Evolutionary conservation across 768 basidiomycete genomes (phyloP).

Genomic region (Lyophyllum atratum): DNA sequence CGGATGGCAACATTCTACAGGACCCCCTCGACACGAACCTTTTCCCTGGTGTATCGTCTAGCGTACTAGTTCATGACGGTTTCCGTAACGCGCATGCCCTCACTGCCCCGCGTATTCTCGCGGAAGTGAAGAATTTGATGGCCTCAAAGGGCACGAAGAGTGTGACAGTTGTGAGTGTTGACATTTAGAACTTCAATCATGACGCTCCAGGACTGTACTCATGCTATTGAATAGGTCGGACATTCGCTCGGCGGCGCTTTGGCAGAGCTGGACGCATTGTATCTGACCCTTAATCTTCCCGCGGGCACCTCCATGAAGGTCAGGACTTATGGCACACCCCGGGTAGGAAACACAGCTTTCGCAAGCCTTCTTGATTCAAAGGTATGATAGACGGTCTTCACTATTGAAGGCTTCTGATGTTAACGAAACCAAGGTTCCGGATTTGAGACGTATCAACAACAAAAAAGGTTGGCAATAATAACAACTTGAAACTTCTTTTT

Average conservation of each 20-base stretch:
- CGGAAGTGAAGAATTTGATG: slow-evolving; percentile 43
- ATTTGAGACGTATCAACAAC: slow-evolving; percentile 44
- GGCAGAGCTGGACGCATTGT: slow-evolving; percentile 51
- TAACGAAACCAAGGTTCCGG: slow-evolving; percentile 26
- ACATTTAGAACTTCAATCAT: neutral
- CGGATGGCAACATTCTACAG: slow-evolving; percentile 45
- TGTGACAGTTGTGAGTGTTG: slow-evolving; percentile 40
- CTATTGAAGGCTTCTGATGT: neutral
- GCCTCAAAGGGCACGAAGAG: slow-evolving; percentile 33
- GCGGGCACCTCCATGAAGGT: slow-evolving; percentile 37
- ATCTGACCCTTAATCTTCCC: slow-evolving; percentile 50
- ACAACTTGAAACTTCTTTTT: too few relatives aligned
- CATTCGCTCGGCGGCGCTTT: slow-evolving; percentile 57
- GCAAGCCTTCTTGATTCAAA: slow-evolving; percentile 51
- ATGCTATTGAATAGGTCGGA: slow-evolving; percentile 33
- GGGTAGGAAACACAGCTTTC: slow-evolving; percentile 53
- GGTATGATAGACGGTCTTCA: slow-evolving; percentile 22
- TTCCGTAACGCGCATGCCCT: slow-evolving; percentile 53
- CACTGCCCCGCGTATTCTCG: slow-evolving; percentile 46
- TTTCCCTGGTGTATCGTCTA: slow-evolving; percentile 54
- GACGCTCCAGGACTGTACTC: neutral
- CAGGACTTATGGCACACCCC: slow-evolving; percentile 51
- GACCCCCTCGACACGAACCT: slow-evolving; percentile 41
- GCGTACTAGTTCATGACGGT: slow-evolving; percentile 52
- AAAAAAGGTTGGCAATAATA: slow-evolving; percentile 24